Base-by-base conservation (phyloP, 139 green algal genomes). In the Chlorella sp. region DNA sequence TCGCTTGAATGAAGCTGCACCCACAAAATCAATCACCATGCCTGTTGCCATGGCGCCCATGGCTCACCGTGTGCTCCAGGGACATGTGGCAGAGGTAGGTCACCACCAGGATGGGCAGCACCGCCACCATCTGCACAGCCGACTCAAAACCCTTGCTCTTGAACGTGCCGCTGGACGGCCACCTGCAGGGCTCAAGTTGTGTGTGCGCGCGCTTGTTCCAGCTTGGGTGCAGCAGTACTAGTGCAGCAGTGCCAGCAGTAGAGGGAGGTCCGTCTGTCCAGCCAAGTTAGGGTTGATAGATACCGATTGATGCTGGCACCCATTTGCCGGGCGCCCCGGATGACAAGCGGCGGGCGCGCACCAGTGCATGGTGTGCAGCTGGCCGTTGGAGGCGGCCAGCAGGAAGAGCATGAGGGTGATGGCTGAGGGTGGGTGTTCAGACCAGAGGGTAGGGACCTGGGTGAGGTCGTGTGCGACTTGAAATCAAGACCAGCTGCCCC, bases 171-270 rank as follows among this genome's bases (percentile, higher is more conserved):
- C 76, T 68, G n/a, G 84, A 7, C 0, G 76, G 76, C 84, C 84
- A 88, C 82, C 82, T 86, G 82, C 82, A 51, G 40, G 65, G 64
- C n/a, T n/a, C n/a, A n/a, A n/a, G n/a, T n/a, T n/a, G n/a, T n/a
- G n/a, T n/a, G n/a, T n/a, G n/a, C n/a, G n/a, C n/a, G n/a, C n/a
- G n/a, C n/a, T n/a, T n/a, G n/a, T n/a, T n/a, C n/a, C n/a, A n/a
- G n/a, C n/a, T n/a, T n/a, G n/a, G n/a, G n/a, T n/a, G n/a, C n/a
- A n/a, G n/a, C n/a, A n/a, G n/a, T n/a, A n/a, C n/a, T n/a, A n/a
- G n/a, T n/a, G n/a, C n/a, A n/a, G n/a, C n/a, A n/a, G n/a, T n/a
- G n/a, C n/a, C n/a, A n/a, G n/a, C n/a, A n/a, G n/a, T n/a, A n/a
- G n/a, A n/a, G n/a, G n/a, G n/a, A n/a, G n/a, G n/a, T n/a, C n/a